Base-by-base conservation (phyloP, 1,139 yeast species). In the Debaryomycetaceae sp. region DNA sequence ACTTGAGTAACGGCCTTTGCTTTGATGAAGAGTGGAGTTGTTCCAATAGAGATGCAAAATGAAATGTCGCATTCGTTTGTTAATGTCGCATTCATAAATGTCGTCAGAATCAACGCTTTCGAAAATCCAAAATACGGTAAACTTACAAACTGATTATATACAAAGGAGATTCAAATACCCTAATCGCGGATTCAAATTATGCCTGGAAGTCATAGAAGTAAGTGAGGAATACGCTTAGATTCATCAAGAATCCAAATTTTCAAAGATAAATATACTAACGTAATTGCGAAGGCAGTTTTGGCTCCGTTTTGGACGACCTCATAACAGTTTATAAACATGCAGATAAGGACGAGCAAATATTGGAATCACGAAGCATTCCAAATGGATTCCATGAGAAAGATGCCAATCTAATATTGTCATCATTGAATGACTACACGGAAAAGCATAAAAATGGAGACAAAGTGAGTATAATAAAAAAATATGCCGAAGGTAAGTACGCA, bases 301-400 rank as follows among this genome's bases (percentile, higher is more conserved):
- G 35, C 31, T 30, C 37, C 5, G 3, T 37, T 19, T 31, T 44
- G 28, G 39, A 40, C 19, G 60, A 54, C 43, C 45, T 61, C 33
- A 55, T 67, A 39, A 44, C 51, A 4, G 73, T 70, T 7, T 56
- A 59, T 41, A 44, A 55, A 41, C 45, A 53, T 17, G 63, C 74
- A 16, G 78, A 73, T 49, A 45, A 40, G 9, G 54, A 58, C 3
- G 48, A 58, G 3, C 53, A 53, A 9, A 63, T 78, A 2, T 55
- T 79, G 39, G 55, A 59, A n/a, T 59, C 62, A 15, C 43, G 51
- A 7, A 55, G 56, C 9, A 57, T 80, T 40, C 84, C 84, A 3
- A 43, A 53, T 4, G 59, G 59, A 3, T 80, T 81, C 49, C 61
- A 58, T 44, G 85, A 80, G 52, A 44, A 56, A 2, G 61, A 71